These are phyloP conservation scores for Trichoderma atrobrunneum DNA, from an alignment of 2,329 filamentous ascomycete genomes.

Conservation along the genomic window DNA sequence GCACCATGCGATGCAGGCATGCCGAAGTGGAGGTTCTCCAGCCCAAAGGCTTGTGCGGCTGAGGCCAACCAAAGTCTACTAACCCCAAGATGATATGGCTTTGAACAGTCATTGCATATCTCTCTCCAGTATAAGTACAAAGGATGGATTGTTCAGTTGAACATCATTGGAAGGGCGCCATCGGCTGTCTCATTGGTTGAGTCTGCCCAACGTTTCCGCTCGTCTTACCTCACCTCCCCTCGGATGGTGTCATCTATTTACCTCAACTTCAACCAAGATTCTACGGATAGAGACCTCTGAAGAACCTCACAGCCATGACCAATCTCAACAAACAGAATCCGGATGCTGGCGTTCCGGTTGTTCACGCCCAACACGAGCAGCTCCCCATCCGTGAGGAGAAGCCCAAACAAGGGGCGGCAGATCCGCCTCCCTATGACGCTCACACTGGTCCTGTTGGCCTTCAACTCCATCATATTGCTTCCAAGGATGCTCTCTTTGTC, in stretches of 20 bases:
- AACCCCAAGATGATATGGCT: not conserved
- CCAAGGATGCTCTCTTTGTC: slow-evolving; percentile 42
- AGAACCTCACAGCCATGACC: not conserved
- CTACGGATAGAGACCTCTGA: not conserved
- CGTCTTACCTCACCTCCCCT: not conserved
- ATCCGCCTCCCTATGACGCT: not conserved
- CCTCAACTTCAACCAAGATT: not conserved
- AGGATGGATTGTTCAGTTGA: not conserved
- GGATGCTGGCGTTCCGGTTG: not conserved
- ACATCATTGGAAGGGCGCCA: not conserved
- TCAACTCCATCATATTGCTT: slow-evolving; percentile 41
- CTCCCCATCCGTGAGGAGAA: slow-evolving; percentile 4
- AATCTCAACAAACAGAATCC: not conserved
- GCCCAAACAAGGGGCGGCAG: not conserved
- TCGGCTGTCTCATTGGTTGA: not conserved
- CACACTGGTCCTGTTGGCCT: slow-evolving; percentile 19
- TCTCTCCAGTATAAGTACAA: slow-evolving; percentile 10
- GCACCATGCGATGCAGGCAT: not conserved
- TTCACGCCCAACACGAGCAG: not conserved
- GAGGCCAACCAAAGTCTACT: not conserved
- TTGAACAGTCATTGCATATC: not conserved
- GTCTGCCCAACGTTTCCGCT: not conserved
- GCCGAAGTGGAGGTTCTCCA: slow-evolving; percentile 1
- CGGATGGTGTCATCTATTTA: not conserved
- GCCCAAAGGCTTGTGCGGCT: not conserved